Evolutionary conservation across 2,329 filamentous ascomycete species (phyloP).

Genomic region (Thielaviopsis euricoi): DNA sequence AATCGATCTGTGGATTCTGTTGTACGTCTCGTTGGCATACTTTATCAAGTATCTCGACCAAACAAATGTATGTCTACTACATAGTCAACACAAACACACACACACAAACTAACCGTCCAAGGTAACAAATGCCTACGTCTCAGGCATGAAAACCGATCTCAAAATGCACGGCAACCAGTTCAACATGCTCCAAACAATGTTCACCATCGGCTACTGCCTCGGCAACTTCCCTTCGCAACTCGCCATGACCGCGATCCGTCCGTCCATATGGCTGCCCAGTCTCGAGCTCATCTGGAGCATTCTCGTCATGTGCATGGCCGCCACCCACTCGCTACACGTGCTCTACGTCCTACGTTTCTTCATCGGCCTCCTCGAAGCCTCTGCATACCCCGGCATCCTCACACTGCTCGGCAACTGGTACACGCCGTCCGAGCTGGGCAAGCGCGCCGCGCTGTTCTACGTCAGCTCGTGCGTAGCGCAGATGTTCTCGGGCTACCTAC

Average conservation of each 20-base stretch:
- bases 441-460: conserved; percentile 26
- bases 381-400: conserved; percentile 23
- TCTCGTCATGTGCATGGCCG: conserved; percentile 22
- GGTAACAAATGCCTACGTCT: conserved; percentile 25
- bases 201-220: conserved; percentile 44
- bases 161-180: conserved; percentile 35
- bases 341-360: conserved; percentile 27
- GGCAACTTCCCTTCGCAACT: conserved; percentile 24
- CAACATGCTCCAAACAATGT: conserved; percentile 35
- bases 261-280: conserved; percentile 23
- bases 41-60: conserved; percentile 25
- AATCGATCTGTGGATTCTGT: conserved; percentile 20
- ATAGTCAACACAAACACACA: too few species aligned
- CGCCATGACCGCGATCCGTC: conserved; percentile 23
- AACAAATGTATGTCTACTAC: conserved; percentile 14
- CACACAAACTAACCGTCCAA: not conserved
- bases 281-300: conserved; percentile 22
- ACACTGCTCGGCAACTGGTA: conserved; percentile 28
- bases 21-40: conserved; percentile 21
- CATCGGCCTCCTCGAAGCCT: conserved; percentile 23
- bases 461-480: conserved; percentile 21
- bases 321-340: conserved; percentile 21
- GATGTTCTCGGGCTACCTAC: conserved; percentile 28
- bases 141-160: conserved; percentile 34
- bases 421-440: conserved; percentile 25